Conservation (phyloP, 2,329 filamentous ascomycete genomes). For the Botryotinia convoluta region DNA sequence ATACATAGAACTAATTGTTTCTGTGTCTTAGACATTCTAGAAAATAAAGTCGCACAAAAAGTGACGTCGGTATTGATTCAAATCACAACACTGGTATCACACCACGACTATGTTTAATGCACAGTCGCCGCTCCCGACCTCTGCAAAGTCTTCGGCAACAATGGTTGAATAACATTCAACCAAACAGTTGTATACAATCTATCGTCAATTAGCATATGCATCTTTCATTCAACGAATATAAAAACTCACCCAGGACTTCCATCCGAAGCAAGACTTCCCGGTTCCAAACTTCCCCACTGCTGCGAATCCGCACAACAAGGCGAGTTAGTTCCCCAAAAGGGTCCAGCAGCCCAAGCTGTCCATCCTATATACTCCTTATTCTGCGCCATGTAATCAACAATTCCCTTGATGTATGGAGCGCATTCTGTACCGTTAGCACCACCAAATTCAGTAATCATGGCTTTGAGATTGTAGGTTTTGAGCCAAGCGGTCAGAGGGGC, state of each 20-base stretch:
- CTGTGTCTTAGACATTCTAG: neutral
- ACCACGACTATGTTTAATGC: neutral
- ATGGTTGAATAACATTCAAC: neutral
- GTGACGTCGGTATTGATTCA: neutral
- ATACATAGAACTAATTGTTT: neutral
- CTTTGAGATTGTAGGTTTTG: conserved; percentile 45
- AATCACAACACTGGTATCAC: neutral
- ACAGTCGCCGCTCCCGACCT: neutral
- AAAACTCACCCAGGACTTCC: conserved; percentile 41
- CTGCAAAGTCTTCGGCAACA: conserved; percentile 4
- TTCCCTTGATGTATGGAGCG: conserved; percentile 42
- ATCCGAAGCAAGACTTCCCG: conserved; percentile 44
- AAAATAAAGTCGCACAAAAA: neutral
- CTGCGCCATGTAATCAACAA: conserved; percentile 47
- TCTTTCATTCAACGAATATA: too few relatives aligned
- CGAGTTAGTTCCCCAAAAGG: conserved; percentile 47
- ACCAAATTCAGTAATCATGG: conserved; percentile 51
- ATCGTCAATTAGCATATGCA: neutral
- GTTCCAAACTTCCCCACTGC: conserved; percentile 47
- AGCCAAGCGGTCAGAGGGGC: conserved; percentile 47
- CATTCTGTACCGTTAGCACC: conserved; percentile 46
- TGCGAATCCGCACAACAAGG: conserved; percentile 44
- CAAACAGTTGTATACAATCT: conserved; percentile 11
- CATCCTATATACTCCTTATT: conserved; percentile 50
- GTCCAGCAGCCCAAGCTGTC: conserved; percentile 51